phyloP scores from a whole-genome alignment of 495 filamentous ascomycete species.

The Aspergillus bertholletiae region DNA sequence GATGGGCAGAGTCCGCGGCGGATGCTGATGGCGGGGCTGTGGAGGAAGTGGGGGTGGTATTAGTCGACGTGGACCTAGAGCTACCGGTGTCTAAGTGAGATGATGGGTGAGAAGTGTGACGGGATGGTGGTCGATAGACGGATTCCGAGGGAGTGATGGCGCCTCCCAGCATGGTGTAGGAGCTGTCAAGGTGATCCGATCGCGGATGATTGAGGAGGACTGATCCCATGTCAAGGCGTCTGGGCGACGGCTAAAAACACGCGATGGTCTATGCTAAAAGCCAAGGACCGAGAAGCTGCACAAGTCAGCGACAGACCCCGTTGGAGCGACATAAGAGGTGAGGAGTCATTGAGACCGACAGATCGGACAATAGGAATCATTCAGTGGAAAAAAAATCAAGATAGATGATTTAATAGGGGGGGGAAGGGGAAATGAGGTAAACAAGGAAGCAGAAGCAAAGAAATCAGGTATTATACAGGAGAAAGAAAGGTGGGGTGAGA shows the following conservation, averaged over 20 bases:
- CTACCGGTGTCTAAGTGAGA: conserved; percentile 24
- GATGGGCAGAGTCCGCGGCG: conserved; percentile 34
- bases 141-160: conserved; percentile 38
- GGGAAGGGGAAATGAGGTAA: too few species aligned
- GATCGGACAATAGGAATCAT: conserved; percentile 11
- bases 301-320: conserved; percentile 12
- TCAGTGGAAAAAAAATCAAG: background rate
- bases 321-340: conserved; percentile 11
- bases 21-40: conserved; percentile 37
- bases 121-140: conserved; percentile 31
- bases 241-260: conserved; percentile 3
- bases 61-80: conserved; percentile 38
- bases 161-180: conserved; percentile 51
- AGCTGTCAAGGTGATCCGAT: conserved; percentile 39
- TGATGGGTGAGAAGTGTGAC: conserved; percentile 14
- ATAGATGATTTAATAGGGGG: too few species aligned
- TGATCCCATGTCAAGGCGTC: conserved; percentile 40
- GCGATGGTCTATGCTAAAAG: conserved; percentile 4
- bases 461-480: background rate
- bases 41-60: conserved; percentile 38
- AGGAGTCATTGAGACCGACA: conserved; percentile 10
- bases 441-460: too few species aligned
- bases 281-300: conserved; percentile 7
- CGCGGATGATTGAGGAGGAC: conserved; percentile 44
- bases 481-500: background rate